Percentiles rank a stretch among this genome's conserved stretches.
Conservation (phyloP, 768 basidiomycete genomes). For the Tricholoma furcatifolium region DNA sequence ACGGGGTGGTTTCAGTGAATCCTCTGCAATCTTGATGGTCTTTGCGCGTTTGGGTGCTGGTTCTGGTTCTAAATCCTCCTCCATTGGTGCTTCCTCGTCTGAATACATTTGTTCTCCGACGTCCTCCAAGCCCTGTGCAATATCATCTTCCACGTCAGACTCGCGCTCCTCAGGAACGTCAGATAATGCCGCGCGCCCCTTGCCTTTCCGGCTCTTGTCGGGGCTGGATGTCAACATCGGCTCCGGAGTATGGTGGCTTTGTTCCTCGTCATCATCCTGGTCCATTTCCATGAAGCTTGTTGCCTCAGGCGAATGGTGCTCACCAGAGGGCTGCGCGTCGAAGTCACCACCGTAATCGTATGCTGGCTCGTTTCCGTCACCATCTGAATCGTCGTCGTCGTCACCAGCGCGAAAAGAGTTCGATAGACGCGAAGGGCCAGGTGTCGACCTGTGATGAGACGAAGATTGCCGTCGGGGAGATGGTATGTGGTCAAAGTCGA, state of each 20-base stretch:
- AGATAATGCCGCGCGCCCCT: constrained; percentile 13
- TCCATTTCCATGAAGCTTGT: constrained; percentile 50
- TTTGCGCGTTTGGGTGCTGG: constrained; percentile 31
- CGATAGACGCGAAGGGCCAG: constrained; percentile 41
- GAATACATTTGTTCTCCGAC: constrained; percentile 28
- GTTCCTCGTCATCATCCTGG: constrained; percentile 47
- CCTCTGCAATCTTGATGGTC: constrained; percentile 30
- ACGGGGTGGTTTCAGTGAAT: constrained; percentile 17
- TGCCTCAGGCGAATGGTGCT: constrained; percentile 26
- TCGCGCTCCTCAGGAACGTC: constrained; percentile 46
- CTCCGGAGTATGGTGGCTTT: constrained; percentile 7
- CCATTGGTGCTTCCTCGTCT: constrained; percentile 29
- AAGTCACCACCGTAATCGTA: constrained; percentile 26
- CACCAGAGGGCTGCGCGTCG: constrained; percentile 24
- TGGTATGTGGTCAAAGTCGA: constrained; percentile 63
- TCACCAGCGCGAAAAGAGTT: constrained; percentile 31
- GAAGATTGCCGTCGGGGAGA: constrained; percentile 44
- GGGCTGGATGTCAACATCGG: constrained; percentile 7
- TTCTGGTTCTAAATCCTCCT: constrained; percentile 27
- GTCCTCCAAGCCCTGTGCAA: constrained; percentile 39
- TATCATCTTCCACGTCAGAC: constrained; percentile 41
- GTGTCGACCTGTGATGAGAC: constrained; percentile 29
- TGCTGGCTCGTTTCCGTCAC: constrained; percentile 23
- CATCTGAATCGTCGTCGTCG: constrained; percentile 29
- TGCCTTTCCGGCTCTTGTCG: constrained; percentile 14